These are phyloP conservation scores for Coniochaeta sp. DNA, from an alignment of 2,329 filamentous ascomycete species.

Conservation along the genomic window DNA sequence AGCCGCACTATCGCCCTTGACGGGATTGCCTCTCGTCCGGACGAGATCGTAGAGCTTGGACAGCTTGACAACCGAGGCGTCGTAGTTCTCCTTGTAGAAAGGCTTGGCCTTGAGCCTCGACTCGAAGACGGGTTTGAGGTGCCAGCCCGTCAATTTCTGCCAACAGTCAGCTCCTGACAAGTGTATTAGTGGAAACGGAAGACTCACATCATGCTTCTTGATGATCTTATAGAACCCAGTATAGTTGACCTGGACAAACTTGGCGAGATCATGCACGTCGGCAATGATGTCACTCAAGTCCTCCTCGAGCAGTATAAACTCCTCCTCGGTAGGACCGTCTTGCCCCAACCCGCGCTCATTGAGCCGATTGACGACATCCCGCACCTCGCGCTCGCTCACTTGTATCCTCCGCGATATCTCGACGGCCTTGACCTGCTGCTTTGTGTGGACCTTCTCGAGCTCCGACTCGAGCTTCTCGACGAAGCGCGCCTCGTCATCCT, in stretches of 20 bases:
- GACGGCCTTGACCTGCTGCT: conserved; percentile 94
- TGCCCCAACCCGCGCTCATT: conserved; percentile 52
- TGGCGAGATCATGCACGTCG: conserved; percentile 94
- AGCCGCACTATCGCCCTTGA: conserved; percentile 84
- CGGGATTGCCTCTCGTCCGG: conserved; percentile 83
- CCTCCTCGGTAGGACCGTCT: conserved; percentile 70
- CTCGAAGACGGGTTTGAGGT: conserved; percentile 92
- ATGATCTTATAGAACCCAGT: conserved; percentile 99
- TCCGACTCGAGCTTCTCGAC: conserved; percentile 81
- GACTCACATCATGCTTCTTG: conserved; percentile 92
- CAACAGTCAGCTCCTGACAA: neutral
- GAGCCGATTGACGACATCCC: conserved; percentile 72
- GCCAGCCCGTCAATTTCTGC: conserved; percentile 90
- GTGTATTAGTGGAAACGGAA: neutral
- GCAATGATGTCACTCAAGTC: conserved; percentile 97
- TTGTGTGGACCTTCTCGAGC: conserved; percentile 95
- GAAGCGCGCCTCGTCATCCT: conserved; percentile 86
- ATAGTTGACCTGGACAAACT: conserved; percentile 97
- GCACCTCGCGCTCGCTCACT: conserved; percentile 81
- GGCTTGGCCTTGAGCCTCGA: conserved; percentile 90
- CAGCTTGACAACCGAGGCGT: conserved; percentile 88
- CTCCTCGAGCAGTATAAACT: conserved; percentile 89
- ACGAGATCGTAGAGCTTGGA: conserved; percentile 94
- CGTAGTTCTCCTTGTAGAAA: conserved; percentile 99
- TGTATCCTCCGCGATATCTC: conserved; percentile 90